Evolutionary conservation across 345 rosid genomes (phyloP).

Genomic region (Acer saccharum): DNA sequence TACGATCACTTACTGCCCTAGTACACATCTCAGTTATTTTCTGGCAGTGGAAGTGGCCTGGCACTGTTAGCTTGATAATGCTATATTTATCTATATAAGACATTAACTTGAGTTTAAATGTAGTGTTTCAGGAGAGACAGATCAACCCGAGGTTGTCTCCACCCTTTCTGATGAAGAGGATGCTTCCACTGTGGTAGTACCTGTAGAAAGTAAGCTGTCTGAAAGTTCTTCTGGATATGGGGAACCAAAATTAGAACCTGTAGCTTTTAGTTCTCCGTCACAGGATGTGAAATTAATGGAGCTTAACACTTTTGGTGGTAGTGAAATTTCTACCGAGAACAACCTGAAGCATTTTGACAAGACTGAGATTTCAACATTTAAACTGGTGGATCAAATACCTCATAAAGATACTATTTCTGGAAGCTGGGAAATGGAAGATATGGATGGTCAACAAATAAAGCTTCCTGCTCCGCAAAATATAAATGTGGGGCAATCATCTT

Average conservation of each 20-base stretch:
- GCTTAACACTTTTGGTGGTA: conserved; percentile 8
- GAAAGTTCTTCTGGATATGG: conserved; percentile 35
- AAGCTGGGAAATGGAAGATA: conserved; percentile 29
- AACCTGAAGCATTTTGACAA: conserved; percentile 31
- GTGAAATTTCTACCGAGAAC: conserved; percentile 31
- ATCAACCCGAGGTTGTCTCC: conserved; percentile 35
- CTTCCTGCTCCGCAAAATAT: conserved; percentile 35
- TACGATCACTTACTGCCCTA: not conserved
- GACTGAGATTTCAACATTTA: conserved; percentile 33
- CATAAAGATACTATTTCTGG: conserved; percentile 14
- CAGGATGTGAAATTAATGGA: conserved; percentile 29
- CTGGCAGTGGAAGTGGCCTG: not conserved
- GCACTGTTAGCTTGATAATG: conserved; percentile 12
- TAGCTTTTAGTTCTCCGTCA: conserved; percentile 17
- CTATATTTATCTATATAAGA: conserved; percentile 5
- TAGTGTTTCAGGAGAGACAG: conserved; percentile 51
- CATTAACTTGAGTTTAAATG: conserved; percentile 32
- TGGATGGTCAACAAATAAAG: conserved; percentile 36
- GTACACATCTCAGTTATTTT: conserved; percentile 4
- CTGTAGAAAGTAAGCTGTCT: conserved; percentile 24
- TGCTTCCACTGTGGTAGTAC: conserved; percentile 31
- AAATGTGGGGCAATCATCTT: conserved; percentile 42
- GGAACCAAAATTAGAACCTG: conserved; percentile 31
- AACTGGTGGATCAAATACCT: conserved; percentile 22
- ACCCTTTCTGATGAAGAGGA: conserved; percentile 59